These are phyloP conservation scores for Larix sibirica DNA, from an alignment of 83 land plant genomes.

Conservation along the genomic window DNA sequence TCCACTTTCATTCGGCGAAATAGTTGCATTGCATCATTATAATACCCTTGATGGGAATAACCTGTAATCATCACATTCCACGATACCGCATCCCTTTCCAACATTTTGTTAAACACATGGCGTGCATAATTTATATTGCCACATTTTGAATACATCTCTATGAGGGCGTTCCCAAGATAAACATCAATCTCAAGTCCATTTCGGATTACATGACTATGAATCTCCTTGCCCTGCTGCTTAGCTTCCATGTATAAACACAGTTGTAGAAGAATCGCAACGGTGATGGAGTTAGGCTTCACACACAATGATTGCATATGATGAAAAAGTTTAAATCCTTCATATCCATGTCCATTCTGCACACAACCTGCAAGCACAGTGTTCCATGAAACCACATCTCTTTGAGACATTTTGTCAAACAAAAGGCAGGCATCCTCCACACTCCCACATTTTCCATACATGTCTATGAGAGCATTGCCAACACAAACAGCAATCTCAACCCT, in stretches of 20 bases:
- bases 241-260: constrained; percentile 25
- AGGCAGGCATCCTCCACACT: background rate
- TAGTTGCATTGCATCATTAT: constrained; percentile 6
- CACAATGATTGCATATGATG: background rate
- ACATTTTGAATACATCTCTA: constrained; percentile 22
- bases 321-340: constrained; percentile 18
- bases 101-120: constrained; percentile 25
- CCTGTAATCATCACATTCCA: constrained; percentile 25
- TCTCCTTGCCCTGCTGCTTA: constrained; percentile 23
- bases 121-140: constrained; percentile 32
- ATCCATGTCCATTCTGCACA: constrained; percentile 7
- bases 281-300: constrained; percentile 28
- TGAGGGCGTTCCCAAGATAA: constrained; percentile 17
- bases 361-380: constrained; percentile 19
- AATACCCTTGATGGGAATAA: background rate
- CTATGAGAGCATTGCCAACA: constrained; percentile 10
- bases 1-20: constrained; percentile 16
- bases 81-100: constrained; percentile 12
- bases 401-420: constrained; percentile 25
- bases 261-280: constrained; percentile 32
- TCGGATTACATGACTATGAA: constrained; percentile 38
- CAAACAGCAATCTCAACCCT: background rate
- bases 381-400: constrained; percentile 20
- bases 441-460: constrained; percentile 20
- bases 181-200: constrained; percentile 42